Evolutionary conservation across 73 alveolate species (phyloP), one percentile per base, ranked within the genome.

Genomic region (Paramecium biaurelia): DNA sequence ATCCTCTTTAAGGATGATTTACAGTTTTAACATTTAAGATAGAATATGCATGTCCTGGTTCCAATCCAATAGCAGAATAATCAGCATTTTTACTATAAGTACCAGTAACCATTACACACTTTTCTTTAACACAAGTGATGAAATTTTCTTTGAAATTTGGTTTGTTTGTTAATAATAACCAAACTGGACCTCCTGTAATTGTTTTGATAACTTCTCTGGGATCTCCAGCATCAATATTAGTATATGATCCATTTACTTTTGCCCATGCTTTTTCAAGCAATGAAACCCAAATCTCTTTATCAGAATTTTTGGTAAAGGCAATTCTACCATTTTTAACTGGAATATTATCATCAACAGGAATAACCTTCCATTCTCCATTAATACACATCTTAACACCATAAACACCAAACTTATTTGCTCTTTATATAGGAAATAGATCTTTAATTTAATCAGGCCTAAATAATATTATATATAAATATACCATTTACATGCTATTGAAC

Each of bases 231-330:
- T 95, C 95, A n/a, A 98, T 96, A 49, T 97, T 95, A 26, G 97
- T 98, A 87, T 98, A 98, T 82, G 96, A 92, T 12, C 99, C 99
- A 95, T 95, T 95, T 14, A 97, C 92, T 94, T 98, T 98, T n/a
- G 99, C 99, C 99, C 99, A 98, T 1, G 99, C 98, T 95, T 98
- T 98, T 93, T 98, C 99, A 30, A 98, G 89, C 2, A 98, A 57
- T 10, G 98, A 94, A 7, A 98, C 99, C 99, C 99, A 98, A 28
- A 97, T 86, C 92, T 98, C 99, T 20, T 94, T 93, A 53, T 96
- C 98, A 92, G 96, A 68, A 8, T 97, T 96, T 84, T 94, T 92
- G 5, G 99, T 89, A 92, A 98, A 98, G 57, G 99, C 98, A 70
- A 72, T 92, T 49, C 82, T 88, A 12, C 92, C 88, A 23, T 92